Conservation (phyloP, 306 rosid species). For the Prosopis cineraria region DNA sequence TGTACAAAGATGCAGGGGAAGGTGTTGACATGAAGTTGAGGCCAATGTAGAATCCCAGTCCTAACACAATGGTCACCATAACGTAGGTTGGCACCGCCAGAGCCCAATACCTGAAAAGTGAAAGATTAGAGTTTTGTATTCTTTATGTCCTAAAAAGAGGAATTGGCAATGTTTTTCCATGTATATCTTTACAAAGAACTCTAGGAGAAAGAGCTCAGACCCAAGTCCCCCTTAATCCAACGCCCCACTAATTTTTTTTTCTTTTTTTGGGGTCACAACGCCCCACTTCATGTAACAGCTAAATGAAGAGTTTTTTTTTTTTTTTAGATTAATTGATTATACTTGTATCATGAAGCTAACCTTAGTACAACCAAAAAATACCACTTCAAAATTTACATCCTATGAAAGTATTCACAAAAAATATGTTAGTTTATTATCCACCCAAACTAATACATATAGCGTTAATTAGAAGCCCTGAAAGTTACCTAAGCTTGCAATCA, state of each 20-base stretch:
- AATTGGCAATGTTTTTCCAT: background rate
- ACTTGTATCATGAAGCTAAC: conserved; percentile 29
- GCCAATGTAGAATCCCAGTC: conserved; percentile 75
- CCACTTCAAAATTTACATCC: background rate
- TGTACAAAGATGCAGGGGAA: conserved; percentile 63
- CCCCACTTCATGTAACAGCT: conserved; percentile 15
- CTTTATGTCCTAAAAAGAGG: background rate
- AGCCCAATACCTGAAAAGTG: conserved; percentile 83
- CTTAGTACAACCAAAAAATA: background rate
- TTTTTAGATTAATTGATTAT: background rate
- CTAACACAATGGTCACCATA: conserved; percentile 64
- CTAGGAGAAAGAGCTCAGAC: background rate
- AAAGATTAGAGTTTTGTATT: conserved; percentile 6
- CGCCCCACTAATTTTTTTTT: too few relatives aligned
- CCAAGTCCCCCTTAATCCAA: background rate
- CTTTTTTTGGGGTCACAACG: too few relatives aligned
- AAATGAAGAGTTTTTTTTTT: conserved; percentile 25
- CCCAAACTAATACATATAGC: background rate
- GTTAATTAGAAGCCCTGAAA: conserved; percentile 12
- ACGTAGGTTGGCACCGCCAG: conserved; percentile 77
- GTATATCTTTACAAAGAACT: background rate
- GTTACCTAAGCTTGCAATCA: conserved; percentile 15
- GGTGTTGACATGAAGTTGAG: conserved; percentile 89
- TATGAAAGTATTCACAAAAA: background rate
- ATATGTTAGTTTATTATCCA: background rate